A percentile compares a stretch with the other conserved stretches of the same genome.
Evolutionary conservation across 495 filamentous ascomycete genomes (phyloP).

Genomic region (Daldinia caldariorum): DNA sequence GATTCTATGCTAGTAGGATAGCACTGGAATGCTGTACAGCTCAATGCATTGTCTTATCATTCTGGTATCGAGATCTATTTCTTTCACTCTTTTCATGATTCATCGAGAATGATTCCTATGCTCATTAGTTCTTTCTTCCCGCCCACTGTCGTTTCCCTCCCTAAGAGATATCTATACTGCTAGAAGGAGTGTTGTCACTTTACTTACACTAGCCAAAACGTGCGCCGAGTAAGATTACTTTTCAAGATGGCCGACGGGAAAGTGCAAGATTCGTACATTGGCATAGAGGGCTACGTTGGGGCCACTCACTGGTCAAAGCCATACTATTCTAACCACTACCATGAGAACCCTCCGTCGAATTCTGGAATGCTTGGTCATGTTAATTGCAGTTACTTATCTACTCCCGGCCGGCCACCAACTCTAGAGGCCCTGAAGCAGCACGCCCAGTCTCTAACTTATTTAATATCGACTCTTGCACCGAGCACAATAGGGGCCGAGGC

Average conservation of each 20-base stretch:
- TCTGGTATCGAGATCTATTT: conserved; percentile 26
- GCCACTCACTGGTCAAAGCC: conserved; percentile 46
- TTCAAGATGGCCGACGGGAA: conserved; percentile 25
- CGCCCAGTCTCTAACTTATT: conserved; percentile 60
- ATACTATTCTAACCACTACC: conserved; percentile 45
- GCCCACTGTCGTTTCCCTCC: neutral
- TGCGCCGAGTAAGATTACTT: conserved; percentile 12
- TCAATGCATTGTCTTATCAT: conserved; percentile 36
- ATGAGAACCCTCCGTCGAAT: conserved; percentile 41
- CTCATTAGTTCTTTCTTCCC: neutral
- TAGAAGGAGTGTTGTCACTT: conserved; percentile 1
- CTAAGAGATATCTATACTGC: conserved; percentile 15
- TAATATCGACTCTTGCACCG: conserved; percentile 59
- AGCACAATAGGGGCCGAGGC: conserved; percentile 42
- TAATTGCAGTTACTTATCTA: conserved; percentile 64
- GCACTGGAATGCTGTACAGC: conserved; percentile 33
- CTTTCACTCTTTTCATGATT: conserved; percentile 39
- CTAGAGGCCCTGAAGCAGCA: conserved; percentile 65
- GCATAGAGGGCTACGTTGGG: conserved; percentile 41
- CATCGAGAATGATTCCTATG: conserved; percentile 40
- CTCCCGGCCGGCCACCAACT: conserved; percentile 56
- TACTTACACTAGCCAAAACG: neutral
- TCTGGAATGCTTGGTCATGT: conserved; percentile 51
- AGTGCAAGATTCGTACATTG: conserved; percentile 37
- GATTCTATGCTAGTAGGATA: neutral